Base-by-base conservation (phyloP, 2,329 filamentous ascomycete genomes). In the Penicillium sp. region DNA sequence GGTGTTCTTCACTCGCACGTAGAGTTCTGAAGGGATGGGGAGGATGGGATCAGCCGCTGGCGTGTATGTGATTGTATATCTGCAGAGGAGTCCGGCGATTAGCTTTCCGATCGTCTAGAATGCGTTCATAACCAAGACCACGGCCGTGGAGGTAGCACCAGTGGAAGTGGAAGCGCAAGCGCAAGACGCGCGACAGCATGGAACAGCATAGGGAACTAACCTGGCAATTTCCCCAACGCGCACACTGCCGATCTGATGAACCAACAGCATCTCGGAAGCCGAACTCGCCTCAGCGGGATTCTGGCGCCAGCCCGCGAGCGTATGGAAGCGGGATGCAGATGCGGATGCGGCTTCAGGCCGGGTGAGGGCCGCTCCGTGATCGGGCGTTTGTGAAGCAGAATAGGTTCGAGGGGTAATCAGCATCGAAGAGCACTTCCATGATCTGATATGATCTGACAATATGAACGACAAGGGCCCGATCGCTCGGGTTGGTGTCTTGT, bases 211-310 rank as follows among this genome's bases (percentile, higher is more conserved):
- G 17, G 30, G 42, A 29, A 63, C 72, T 67, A 87, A 96, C 77
- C 94, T 88, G 58, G 97, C 86, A 32, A 97, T 88, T 76, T 97
- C 92, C 69, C 94, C 94, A 59, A 97, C 89, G 74, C 93, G 96
- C 70, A 97, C 88, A 76, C 84, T 90, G 67, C 94, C 94, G 59
- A 88, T 82, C 76, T 97, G 94, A 75, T 97, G 90, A 55, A 96
- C 78, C 69, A 97, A 85, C 59, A 97, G 80, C 94, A 97, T 97
- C 21, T 73, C 62, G 51, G 57, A 56, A 34, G 60, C 60, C 42
- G 56, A 53, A 44, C 51, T 51, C 23, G 52, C 47, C 52, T 68
- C 59, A 17, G 54, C 52, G 29, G 57, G 50, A 41, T 58, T 56
- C 46, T 63, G 56, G 41, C 55, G 64, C 72, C 72, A 75, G 56